phyloP scores from a whole-genome alignment of 768 basidiomycete genomes.

The Suillus fuscotomentosus region DNA sequence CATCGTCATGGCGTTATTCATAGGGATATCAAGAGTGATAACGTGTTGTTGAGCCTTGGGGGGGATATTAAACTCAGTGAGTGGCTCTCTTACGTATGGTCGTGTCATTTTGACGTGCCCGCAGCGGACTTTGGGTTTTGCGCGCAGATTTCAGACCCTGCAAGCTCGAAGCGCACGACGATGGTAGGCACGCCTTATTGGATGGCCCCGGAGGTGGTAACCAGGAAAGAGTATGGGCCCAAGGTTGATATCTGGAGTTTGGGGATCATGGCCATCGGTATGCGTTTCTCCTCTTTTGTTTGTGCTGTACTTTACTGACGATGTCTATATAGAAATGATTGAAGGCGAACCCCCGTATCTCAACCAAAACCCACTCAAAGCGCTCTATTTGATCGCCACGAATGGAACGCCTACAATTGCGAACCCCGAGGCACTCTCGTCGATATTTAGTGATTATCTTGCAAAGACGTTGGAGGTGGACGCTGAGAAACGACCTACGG shows the following conservation, averaged over 20 bases:
- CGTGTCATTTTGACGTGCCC: not conserved
- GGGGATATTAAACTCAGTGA: conserved; percentile 98
- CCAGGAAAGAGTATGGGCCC: conserved; percentile 95
- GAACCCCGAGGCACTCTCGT: conserved; percentile 76
- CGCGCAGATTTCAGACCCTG: conserved; percentile 90
- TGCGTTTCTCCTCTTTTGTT: conserved; percentile 20
- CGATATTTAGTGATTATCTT: conserved; percentile 88
- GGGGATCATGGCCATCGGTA: conserved; percentile 95
- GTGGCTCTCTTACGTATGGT: conserved; percentile 31
- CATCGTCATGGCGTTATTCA: conserved; percentile 98
- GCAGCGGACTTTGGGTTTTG: conserved; percentile 99
- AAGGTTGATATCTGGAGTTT: conserved; percentile 99
- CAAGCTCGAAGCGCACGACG: conserved; percentile 89
- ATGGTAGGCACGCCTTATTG: conserved; percentile 99
- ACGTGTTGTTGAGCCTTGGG: conserved; percentile 86
- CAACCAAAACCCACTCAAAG: conserved; percentile 95
- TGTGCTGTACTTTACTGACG: conserved; percentile 9
- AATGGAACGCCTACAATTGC: conserved; percentile 97
- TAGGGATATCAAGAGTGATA: conserved; percentile 98
- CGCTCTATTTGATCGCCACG: conserved; percentile 95
- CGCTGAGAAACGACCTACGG: conserved; percentile 89
- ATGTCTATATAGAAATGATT: conserved; percentile 76
- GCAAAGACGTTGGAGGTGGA: conserved; percentile 90
- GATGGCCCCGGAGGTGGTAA: conserved; percentile 99
- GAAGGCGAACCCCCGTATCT: conserved; percentile 97